Evolutionary conservation across 495 filamentous ascomycete species (phyloP).

Genomic region (Amphirosellinia nigrospora): DNA sequence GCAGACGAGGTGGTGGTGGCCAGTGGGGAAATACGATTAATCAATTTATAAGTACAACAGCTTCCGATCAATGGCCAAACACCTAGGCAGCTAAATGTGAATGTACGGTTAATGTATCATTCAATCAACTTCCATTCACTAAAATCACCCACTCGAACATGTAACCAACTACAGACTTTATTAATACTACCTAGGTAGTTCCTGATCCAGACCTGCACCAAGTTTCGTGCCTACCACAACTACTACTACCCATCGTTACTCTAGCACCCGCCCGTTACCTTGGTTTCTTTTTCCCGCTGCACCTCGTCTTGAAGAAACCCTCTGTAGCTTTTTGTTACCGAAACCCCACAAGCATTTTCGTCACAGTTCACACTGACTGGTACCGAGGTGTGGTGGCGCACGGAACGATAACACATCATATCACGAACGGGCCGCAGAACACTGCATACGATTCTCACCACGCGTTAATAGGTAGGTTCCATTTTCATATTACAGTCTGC

Average conservation of each 20-base stretch:
- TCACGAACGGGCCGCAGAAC: conserved; percentile 3
- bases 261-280: background rate
- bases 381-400: conserved; percentile 18
- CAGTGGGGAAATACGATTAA: background rate
- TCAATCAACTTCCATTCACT: background rate
- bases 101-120: background rate
- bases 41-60: background rate
- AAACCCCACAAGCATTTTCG: conserved; percentile 3
- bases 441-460: background rate
- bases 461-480: background rate
- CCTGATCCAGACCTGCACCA: background rate
- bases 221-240: background rate
- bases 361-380: conserved; percentile 7
- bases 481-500: background rate
- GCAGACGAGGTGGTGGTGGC: background rate
- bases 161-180: background rate
- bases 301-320: background rate
- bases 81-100: background rate
- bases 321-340: background rate
- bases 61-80: conserved; percentile 6
- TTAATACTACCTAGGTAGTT: background rate
- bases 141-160: background rate
- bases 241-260: background rate
- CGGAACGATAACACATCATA: conserved; percentile 15
- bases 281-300: conserved; percentile 1